Base-by-base conservation (phyloP, 208 protist genomes). In the Blastocrithidia nonstop region DNA sequence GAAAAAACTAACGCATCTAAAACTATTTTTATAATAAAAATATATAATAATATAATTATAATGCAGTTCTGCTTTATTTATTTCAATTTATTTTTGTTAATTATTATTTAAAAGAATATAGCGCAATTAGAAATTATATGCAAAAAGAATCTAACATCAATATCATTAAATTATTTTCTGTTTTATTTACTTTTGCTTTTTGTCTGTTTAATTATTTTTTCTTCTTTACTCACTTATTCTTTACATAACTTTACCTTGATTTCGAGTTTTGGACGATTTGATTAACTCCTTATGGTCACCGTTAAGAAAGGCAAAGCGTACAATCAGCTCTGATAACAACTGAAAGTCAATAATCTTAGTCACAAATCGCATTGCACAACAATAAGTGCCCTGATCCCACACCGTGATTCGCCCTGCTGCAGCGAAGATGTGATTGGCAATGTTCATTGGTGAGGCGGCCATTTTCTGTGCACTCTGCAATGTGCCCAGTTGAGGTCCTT, bases 291-390 rank as follows among this genome's bases (percentile, higher is more conserved):
- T 50, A 39, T 87, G 77, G 48, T 91, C 82, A 8, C 65, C 64
- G 44, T 77, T 85, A 20, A 91, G 23, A 39, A 55, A 75, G 4
- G 65, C 76, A 20, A 85, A 78, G 36, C 82, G 82, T 33, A 74
- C 81, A 48, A 88, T 47, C 21, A 87, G 26, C 57, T 92, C 83
- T 8, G 69, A 66, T 32, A 92, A 62, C 36, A 92, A 61, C 47
- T 86, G 75, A 53, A 83, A 86, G 50, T 92, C 83, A 36, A 92
- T 19, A 4, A 92, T 27, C 57, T 88, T 92, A 56, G 73, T 86
- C 28, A 83, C 51, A 13, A 86, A 4, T 15, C 76, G 71, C 49
- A 92, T 81, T n/a, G 52, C 45, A 13, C 61, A 70, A 46, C 63
- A 85, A n/a, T 51, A 72, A 22, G 57, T 33, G 17, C 83, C 83